Conservation (phyloP, 1,284 basidiomycete species). For the Ustilago hordei region DNA sequence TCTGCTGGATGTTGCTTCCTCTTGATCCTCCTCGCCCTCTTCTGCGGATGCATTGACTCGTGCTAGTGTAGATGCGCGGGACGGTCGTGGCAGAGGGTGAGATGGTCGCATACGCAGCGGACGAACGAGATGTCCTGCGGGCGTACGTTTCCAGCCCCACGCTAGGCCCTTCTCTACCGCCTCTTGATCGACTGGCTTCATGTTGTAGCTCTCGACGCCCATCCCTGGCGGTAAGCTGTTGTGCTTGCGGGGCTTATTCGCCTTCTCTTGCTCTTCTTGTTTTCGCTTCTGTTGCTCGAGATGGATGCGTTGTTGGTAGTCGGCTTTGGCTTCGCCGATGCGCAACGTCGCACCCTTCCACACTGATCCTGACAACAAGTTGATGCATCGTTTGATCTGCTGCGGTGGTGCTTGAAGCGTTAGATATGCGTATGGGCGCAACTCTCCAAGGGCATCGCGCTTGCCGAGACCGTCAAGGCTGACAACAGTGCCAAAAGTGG, state of each 20-base stretch:
- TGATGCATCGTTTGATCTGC: slow-evolving; percentile 56
- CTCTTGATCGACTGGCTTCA: slow-evolving; percentile 47
- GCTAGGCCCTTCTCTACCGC: slow-evolving; percentile 47
- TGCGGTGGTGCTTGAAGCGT: slow-evolving; percentile 51
- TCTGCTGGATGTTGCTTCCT: slow-evolving; percentile 15
- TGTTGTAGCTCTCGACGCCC: slow-evolving; percentile 45
- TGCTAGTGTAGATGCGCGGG: slow-evolving; percentile 17
- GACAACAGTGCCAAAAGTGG: slow-evolving; percentile 56
- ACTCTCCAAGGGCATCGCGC: slow-evolving; percentile 49
- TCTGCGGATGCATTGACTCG: slow-evolving; percentile 16
- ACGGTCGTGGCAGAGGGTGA: slow-evolving; percentile 54
- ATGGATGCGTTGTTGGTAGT: slow-evolving; percentile 37
- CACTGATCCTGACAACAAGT: slow-evolving; percentile 57
- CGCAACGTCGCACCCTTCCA: slow-evolving; percentile 66
- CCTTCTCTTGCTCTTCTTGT: slow-evolving; percentile 28
- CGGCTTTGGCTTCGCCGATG: slow-evolving; percentile 60
- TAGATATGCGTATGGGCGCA: slow-evolving; percentile 54
- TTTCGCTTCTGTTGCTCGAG: slow-evolving; percentile 30
- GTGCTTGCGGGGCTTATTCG: slow-evolving; percentile 21
- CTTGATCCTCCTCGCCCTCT: slow-evolving; percentile 18
- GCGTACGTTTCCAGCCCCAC: slow-evolving; percentile 67
- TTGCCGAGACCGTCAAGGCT: slow-evolving; percentile 51
- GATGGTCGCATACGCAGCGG: slow-evolving; percentile 63
- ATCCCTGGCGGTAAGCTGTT: slow-evolving; percentile 49
- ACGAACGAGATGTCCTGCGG: slow-evolving; percentile 61